Evolutionary conservation across 2,329 filamentous ascomycete genomes (phyloP).

Genomic region (Talaromyces pinophilus): DNA sequence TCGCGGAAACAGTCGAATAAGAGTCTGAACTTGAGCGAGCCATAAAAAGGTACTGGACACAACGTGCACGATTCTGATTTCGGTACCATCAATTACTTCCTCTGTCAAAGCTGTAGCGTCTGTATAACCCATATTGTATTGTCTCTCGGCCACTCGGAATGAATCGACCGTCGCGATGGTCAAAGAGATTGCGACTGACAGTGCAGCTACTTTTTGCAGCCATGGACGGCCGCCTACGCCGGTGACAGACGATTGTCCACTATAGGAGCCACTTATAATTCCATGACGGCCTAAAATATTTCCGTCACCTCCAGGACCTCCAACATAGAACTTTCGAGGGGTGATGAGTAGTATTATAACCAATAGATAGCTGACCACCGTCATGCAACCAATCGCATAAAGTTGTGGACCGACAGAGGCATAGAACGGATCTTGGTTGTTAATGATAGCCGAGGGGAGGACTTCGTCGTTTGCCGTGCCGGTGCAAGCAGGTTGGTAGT

Average conservation of each 20-base stretch:
- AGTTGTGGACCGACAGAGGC: conserved; percentile 89
- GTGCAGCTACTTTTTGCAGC: conserved; percentile 74
- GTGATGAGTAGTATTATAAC: conserved; percentile 93
- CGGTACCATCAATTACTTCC: conserved; percentile 77
- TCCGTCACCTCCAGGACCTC: conserved; percentile 64
- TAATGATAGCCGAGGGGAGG: conserved; percentile 56
- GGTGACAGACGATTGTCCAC: conserved; percentile 66
- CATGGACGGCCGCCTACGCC: conserved; percentile 89
- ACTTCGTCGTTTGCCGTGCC: conserved; percentile 35
- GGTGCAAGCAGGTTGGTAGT: conserved; percentile 54
- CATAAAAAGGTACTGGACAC: conserved; percentile 96
- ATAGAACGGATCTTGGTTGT: conserved; percentile 85
- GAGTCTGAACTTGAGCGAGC: conserved; percentile 94
- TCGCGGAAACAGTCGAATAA: conserved; percentile 92
- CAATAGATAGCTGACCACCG: conserved; percentile 86
- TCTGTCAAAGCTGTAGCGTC: conserved; percentile 75
- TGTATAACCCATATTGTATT: conserved; percentile 77
- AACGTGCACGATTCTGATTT: conserved; percentile 86
- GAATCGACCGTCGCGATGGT: conserved; percentile 93
- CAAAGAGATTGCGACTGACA: conserved; percentile 73
- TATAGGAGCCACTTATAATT: conserved; percentile 78
- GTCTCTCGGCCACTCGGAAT: conserved; percentile 76
- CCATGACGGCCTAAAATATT: conserved; percentile 79
- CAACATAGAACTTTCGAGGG: conserved; percentile 88
- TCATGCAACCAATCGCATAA: conserved; percentile 89